Evolutionary conservation across 1,139 yeast species (phyloP), one percentile per base, ranked within the genome.

Genomic region (Kodamaea ohmeri): DNA sequence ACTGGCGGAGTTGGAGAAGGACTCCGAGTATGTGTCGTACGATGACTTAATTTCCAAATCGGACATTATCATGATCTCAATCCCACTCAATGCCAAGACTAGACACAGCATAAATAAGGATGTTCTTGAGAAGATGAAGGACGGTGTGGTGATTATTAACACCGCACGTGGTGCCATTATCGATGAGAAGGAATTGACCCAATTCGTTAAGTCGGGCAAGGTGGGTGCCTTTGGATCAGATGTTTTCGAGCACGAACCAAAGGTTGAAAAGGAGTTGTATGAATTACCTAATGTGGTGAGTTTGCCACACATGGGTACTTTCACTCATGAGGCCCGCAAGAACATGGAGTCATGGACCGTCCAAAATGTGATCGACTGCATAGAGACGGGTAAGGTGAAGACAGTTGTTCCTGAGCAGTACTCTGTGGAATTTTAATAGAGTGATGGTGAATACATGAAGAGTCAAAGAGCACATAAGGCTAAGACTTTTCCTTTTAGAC

Each of bases 291-390:
- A 78, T 43, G 87, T 80, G 12, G 69, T 82, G 9, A 71, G 83
- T 30, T 66, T 83, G 49, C 95, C 95, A 14, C 95, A 88, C 56
- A 78, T 84, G 82, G 96, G 95, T 21, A 86, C 96, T 0, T 80
- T 77, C 56, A 71, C 92, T 2, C 57, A 61, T 33, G 84, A 79
- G 54, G 76, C 85, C 2, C 65, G 75, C 36, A 55, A 60, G 41
- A 73, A 73, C 51, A 75, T 81, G 80, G 84, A 80, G 58, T 67
- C 61, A 42, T 74, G 76, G 55, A 76, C 71, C 11, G 63, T 78
- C 34, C 68, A 67, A 29, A 77, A 76, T 48, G 71, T 75, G 12
- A 55, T 53, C 26, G 52, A 56, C 25, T 73, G 58, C 43, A 54
- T 79, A 37, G 52, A 62, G 25, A 74, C 80, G 0, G 92, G 92